Evolutionary conservation across 441 rosid genomes (phyloP).

Genomic region (Erodium texanum): DNA sequence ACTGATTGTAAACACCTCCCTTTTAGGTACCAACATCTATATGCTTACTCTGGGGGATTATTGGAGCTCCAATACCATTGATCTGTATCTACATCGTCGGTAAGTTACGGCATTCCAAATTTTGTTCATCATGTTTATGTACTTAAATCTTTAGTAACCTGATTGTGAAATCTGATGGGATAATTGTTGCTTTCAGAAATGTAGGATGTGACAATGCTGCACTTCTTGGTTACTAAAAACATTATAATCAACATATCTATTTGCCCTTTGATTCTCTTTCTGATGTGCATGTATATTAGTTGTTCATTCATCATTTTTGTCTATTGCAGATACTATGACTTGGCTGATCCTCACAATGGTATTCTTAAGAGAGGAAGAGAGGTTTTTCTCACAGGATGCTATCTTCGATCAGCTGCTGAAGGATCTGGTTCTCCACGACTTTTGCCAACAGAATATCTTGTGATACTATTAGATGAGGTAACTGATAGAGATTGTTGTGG

Average conservation of each 20-base stretch:
- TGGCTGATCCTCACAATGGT: constrained; percentile 64
- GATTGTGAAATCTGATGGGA: background rate
- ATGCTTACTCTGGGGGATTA: constrained; percentile 87
- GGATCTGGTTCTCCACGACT: constrained; percentile 71
- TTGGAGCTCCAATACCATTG: constrained; percentile 94
- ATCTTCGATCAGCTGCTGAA: constrained; percentile 83
- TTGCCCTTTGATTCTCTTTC: background rate
- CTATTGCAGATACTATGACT: constrained; percentile 59
- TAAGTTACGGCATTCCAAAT: constrained; percentile 19
- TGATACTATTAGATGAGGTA: constrained; percentile 81
- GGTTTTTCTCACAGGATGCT: constrained; percentile 78
- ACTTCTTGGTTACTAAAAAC: background rate
- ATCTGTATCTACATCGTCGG: constrained; percentile 88
- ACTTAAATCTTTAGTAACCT: background rate
- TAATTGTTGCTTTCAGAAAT: background rate
- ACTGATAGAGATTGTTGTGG: constrained; percentile 10
- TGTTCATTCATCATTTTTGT: constrained; percentile 7
- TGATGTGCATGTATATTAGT: background rate
- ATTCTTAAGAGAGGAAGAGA: constrained; percentile 81
- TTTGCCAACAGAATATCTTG: constrained; percentile 93
- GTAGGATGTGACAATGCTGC: background rate
- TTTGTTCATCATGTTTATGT: background rate
- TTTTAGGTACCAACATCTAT: constrained; percentile 70
- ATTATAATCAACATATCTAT: background rate
- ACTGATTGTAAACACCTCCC: constrained; percentile 7